phyloP scores from a whole-genome alignment of 441 rosid species.

The Eruca vesicaria region DNA sequence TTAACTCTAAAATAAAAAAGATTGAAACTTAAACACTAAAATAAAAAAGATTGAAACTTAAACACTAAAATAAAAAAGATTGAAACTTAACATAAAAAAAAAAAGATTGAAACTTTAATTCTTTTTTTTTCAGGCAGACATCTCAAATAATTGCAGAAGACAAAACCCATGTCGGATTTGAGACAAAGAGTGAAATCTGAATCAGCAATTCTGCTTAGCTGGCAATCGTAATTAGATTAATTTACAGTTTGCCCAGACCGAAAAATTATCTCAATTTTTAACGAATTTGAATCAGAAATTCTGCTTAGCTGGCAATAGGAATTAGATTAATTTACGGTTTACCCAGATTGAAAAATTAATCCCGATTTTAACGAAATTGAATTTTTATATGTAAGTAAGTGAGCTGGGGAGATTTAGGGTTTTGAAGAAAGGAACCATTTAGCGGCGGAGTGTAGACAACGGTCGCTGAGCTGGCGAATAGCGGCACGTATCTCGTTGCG shows the following conservation, averaged over 20 bases:
- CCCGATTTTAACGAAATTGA: neutral
- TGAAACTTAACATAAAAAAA: too few relatives aligned
- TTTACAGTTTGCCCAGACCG: neutral
- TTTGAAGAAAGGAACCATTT: slow-evolving; percentile 60
- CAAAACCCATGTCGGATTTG: slow-evolving; percentile 2
- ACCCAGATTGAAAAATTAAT: neutral
- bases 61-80: too few relatives aligned
- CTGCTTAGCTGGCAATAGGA: neutral
- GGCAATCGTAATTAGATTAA: neutral
- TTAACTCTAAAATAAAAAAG: too few relatives aligned
- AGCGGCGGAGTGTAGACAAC: slow-evolving; percentile 85
- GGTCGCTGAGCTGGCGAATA: slow-evolving; percentile 74
- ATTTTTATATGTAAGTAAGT: neutral
- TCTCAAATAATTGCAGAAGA: neutral
- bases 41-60: neutral
- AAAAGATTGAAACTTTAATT: neutral
- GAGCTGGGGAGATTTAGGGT: slow-evolving; percentile 41
- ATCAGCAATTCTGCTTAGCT: slow-evolving; percentile 4
- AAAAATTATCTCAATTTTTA: neutral
- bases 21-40: neutral
- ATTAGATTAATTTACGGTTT: neutral
- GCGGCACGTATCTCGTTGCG: slow-evolving; percentile 79
- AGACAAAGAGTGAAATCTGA: neutral
- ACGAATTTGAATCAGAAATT: neutral
- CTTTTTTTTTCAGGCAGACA: too few relatives aligned